Base-by-base conservation (phyloP, 108 stramenopile genomes). In the Skeletonema potamos region DNA sequence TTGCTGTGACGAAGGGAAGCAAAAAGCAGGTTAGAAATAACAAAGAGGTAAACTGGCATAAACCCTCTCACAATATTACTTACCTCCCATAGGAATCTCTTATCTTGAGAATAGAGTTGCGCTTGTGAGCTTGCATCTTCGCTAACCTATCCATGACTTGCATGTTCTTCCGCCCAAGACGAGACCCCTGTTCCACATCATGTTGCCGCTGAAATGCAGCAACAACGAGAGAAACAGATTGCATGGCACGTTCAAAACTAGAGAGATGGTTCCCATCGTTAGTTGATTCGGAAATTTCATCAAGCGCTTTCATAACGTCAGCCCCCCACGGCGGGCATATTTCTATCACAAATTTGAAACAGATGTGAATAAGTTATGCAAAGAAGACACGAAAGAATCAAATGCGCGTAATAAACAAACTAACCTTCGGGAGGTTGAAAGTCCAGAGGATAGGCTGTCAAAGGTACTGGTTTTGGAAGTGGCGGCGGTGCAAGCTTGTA, bases 121-220 rank as follows among this genome's bases (percentile, higher is more conserved):
- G 72, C 57, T 93, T 89, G 74, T 93, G 91, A 8, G 84, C 82
- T 63, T 91, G 89, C 89, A 96, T 89, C 54, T 87, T 89, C 1
- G 92, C 89, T 33, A 96, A 67, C 11, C 95, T 85, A 68, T 96
- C 95, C 91, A 96, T 93, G 12, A 92, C 87, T 66, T 96, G 95
- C 51, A 85, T 63, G 72, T 96, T 96, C 64, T 96, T 96, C 26
- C 95, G 82, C 4, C 87, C 92, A 15, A 96, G 72, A 20, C 95
- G 82, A 44, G 90, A 88, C 3, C 85, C 79, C 62, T 89, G 85
- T 63, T 96, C 95, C 51, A 90, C 83, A 75, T 96, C 95, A 69
- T 93, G 84, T 70, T 96, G 95, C 28, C 73, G 76, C 27, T 84
- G 80, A 62, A 96, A 89, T 33, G 92, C 95, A 30, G 72, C 54